Base-by-base conservation (phyloP, 1,139 yeast species). In the Suhomyces terraborum region DNA sequence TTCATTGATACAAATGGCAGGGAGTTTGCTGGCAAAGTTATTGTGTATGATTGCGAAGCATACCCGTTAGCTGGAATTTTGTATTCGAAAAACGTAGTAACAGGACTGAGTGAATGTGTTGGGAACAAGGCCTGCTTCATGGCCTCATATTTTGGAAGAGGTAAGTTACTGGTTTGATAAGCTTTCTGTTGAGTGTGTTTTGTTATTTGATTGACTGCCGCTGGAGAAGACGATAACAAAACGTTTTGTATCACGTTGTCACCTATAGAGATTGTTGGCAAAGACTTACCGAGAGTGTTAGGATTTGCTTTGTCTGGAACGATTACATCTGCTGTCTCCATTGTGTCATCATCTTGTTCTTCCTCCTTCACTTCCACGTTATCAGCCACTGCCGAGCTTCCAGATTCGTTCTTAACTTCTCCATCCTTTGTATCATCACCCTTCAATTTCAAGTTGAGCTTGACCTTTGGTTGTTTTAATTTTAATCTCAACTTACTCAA, bases 1-100 rank as follows among this genome's bases (percentile, higher is more conserved):
- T 69, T 67, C 34, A 77, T 59, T 1, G 77, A 66, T 2, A 77
- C 63, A 21, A 70, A 64, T 2, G 80, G 71, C 46, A 73, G 64
- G 12, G 69, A 58, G 32, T 70, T 75, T 5, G 64, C 61, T 13
- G 80, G 80, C 36, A 79, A 61, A 0, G 67, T 53, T 4, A 78
- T 37, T 0, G 79, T 57, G 47, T 69, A 74, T 5, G 76, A 62
- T 45, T 69, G 73, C 12, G 65, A 54, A 9, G 70, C 62, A 46
- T 62, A 72, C 1, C 79, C 79, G 33, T 67, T 65, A 1, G 80
- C 66, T 9, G 67, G 66, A 45, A 77, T 66, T 38, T 62, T 64
- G 51, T 74, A 77, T 41, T 77, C 80, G 47, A 76, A 73, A 20
- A 58, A 51, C 16, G 58, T 52, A 3, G 56, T 52, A 17, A 50